phyloP scores from a whole-genome alignment of 768 basidiomycete genomes.

The Leucosporidium scottii region DNA sequence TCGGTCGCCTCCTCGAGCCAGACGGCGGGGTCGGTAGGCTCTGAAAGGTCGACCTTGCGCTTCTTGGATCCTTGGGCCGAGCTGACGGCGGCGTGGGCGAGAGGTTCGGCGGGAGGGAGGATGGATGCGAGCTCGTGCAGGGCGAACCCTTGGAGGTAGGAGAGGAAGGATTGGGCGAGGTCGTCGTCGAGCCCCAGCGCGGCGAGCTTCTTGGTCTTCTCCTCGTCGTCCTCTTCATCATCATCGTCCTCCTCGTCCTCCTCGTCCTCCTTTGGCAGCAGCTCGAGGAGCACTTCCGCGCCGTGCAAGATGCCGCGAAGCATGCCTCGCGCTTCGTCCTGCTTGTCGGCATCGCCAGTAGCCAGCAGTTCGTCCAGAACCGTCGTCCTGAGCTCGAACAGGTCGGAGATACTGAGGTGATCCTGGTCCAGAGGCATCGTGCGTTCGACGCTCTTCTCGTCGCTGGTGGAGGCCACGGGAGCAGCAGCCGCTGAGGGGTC shows the following conservation, averaged over 20 bases:
- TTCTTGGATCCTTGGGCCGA: conserved; percentile 7
- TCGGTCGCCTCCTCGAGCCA: conserved; percentile 21
- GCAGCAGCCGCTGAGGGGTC: conserved; percentile 8
- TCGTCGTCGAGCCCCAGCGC: conserved; percentile 13
- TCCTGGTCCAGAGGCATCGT: conserved; percentile 32
- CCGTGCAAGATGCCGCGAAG: conserved; percentile 33
- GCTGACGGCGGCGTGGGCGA: conserved; percentile 1
- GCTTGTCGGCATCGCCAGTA: conserved; percentile 6
- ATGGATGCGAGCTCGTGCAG: conserved; percentile 19
- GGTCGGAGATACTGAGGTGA: conserved; percentile 27
- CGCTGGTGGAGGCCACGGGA: background rate
- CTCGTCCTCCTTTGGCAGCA: background rate
- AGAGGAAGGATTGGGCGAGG: background rate
- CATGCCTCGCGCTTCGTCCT: conserved; percentile 24
- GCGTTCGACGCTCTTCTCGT: conserved; percentile 8
- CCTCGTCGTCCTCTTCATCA: conserved; percentile 1
- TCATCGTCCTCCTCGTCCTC: background rate
- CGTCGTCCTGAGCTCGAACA: conserved; percentile 26
- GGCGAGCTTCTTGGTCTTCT: background rate
- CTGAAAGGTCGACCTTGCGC: conserved; percentile 28
- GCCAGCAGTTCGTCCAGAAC: conserved; percentile 14
- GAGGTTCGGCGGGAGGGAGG: conserved; percentile 7
- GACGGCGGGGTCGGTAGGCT: conserved; percentile 16
- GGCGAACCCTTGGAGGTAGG: conserved; percentile 20
- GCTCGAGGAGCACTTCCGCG: conserved; percentile 14